Percentiles rank a stretch among this genome's conserved stretches.
phyloP scores from a whole-genome alignment of 2,329 filamentous ascomycete species.

The Nigrospora sphaerica region DNA sequence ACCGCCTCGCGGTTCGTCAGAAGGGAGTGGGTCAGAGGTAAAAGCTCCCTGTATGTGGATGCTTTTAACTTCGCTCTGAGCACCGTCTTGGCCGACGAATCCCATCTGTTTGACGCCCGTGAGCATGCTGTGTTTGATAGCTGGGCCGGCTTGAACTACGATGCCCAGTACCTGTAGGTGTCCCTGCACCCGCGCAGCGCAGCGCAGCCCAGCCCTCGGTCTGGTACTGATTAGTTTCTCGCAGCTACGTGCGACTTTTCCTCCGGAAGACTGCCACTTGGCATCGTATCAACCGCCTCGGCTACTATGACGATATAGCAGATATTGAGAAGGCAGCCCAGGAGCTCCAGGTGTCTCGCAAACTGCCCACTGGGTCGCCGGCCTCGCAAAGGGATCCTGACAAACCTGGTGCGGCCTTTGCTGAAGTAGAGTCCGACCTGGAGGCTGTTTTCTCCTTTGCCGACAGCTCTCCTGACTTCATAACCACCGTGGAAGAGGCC shows the following conservation, averaged over 20 bases:
- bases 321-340: constrained; percentile 61
- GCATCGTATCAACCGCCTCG: constrained; percentile 74
- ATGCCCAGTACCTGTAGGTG: constrained; percentile 80
- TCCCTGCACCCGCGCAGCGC: neutral
- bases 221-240: neutral
- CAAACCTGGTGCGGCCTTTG: constrained; percentile 18
- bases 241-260: constrained; percentile 84
- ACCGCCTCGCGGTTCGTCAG: constrained; percentile 38
- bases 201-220: neutral
- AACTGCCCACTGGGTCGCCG: constrained; percentile 38
- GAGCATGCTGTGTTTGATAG: constrained; percentile 70
- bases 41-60: constrained; percentile 91
- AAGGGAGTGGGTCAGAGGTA: constrained; percentile 63
- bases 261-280: constrained; percentile 85
- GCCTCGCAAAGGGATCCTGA: constrained; percentile 7
- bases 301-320: constrained; percentile 77
- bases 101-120: constrained; percentile 74
- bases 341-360: constrained; percentile 51
- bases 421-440: constrained; percentile 37
- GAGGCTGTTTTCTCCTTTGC: constrained; percentile 66
- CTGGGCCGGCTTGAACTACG: constrained; percentile 71
- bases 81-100: constrained; percentile 83
- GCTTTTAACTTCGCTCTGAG: constrained; percentile 91
- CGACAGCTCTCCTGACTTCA: constrained; percentile 65
- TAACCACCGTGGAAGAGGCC: constrained; percentile 76